Base-by-base conservation (phyloP, 331 rosid species). In the Rhamnella rubrinervis region DNA sequence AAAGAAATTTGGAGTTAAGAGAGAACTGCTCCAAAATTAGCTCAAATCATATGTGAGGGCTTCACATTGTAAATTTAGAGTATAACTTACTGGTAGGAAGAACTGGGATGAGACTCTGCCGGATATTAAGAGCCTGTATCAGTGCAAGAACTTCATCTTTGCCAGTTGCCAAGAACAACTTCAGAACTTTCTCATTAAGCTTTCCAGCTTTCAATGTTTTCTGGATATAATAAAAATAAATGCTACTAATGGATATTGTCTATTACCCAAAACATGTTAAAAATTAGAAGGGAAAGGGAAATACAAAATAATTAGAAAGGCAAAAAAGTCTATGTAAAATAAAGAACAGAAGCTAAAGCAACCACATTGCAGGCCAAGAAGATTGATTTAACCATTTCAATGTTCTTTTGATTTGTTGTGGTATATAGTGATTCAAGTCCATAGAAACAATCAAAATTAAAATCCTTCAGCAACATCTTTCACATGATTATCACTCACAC, bases 1-100 rank as follows among this genome's bases (percentile, higher is more conserved):
- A 58, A 31, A 50, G 70, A 76, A 68, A 71, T 72, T 40, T 50
- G 61, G 38, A 55, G 55, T 74, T 80, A 81, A 82, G 64, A 78
- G 77, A 57, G 63, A 66, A 70, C 37, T 15, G 20, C 5, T 63
- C 50, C 38, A 40, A 63, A 38, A 70, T 63, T 10, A 25, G 55
- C 55, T 53, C 47, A 79, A 63, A 46, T 55, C 44, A 46, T 55
- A 66, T 19, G 4, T 44, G 17, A 59, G 53, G 65, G 61, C 68
- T 65, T 26, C 61, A 79, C n/a, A 58, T 25, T 19, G 8, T 44
- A 71, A 70, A 56, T 38, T 38, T n/a, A 57, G 70, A 44, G 66
- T 25, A 71, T n/a, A 62, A 85, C 97, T 81, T 89, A 95, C 99
- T 87, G 69, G 97, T 95, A 67, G 97, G 99, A 78, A 95, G 86